Evolutionary conservation across 2,329 filamentous ascomycete genomes (phyloP), one percentile per base, ranked within the genome.

Genomic region (Colletotrichum sp.): DNA sequence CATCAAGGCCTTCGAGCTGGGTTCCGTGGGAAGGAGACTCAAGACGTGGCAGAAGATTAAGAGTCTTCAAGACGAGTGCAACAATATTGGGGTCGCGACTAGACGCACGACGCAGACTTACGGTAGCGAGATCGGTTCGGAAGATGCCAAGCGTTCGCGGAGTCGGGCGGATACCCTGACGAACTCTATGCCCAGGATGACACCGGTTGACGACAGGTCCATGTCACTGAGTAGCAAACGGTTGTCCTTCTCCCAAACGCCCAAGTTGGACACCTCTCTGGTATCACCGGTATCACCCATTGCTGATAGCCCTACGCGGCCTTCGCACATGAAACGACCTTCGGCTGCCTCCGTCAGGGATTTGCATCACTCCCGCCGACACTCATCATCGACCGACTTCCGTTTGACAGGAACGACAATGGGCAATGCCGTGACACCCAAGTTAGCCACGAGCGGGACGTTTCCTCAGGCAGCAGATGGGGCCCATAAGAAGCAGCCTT

Each of bases 31-130:
- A 10, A 91, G 95, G 73, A 91, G 96, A 77, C 86, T 99, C 77
- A 98, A 98, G 84, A 98, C 96, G 3, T 99, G 96, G 96, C 95
- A 98, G 85, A 98, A 97, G 85, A 96, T 99, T 84, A 98, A 98
- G 85, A 89, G 92, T 5, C 90, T 99, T 78, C 96, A 99, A 83
- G 95, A 98, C 81, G 95, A 98, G 84, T 93, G 97, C 57, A 94
- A 91, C 78, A 90, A 90, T 60, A 85, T 84, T 36, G 85, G 83
- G 9, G 73, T 82, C 18, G 78, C 84, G 30, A 87, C 86, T 13
- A 87, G 89, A 74, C 87, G 90, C 68, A 90, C 88, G 63, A 92
- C 90, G 1, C 87, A 88, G 72, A 89, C 87, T 3, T 91, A 91
- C 81, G 90, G 88, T 63, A 92, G 90, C 81, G 92, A 93, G 55